Percentiles rank a stretch among this genome's conserved stretches.
Conservation (phyloP, 2,329 filamentous ascomycete genomes). For the Neonectria faginata region DNA sequence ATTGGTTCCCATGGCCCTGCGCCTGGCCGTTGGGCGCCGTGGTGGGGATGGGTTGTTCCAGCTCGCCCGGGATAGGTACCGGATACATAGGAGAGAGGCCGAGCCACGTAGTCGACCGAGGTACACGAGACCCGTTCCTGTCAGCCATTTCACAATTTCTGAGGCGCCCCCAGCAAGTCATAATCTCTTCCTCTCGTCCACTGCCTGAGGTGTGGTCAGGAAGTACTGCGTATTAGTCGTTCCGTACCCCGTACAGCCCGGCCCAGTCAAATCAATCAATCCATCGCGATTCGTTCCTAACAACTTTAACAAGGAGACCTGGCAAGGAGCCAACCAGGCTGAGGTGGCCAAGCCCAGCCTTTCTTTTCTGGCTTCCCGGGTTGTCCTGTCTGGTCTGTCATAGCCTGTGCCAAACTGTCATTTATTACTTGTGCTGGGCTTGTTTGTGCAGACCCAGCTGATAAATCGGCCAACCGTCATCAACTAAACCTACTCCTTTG, state of each 20-base stretch:
- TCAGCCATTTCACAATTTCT: slow-evolving; percentile 33
- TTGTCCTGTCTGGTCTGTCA: not conserved
- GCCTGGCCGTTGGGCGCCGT: slow-evolving; percentile 27
- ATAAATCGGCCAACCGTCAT: slow-evolving; percentile 46
- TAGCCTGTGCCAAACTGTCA: slow-evolving; percentile 26
- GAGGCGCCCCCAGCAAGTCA: slow-evolving; percentile 36
- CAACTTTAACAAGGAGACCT: slow-evolving; percentile 26
- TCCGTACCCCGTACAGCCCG: slow-evolving; percentile 8
- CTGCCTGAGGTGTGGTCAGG: not conserved
- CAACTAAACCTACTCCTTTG: slow-evolving; percentile 31
- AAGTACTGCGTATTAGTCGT: not conserved
- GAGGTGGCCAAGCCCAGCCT: slow-evolving; percentile 22
- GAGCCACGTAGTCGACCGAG: slow-evolving; percentile 9
- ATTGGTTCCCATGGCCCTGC: slow-evolving; percentile 36
- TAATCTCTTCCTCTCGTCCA: slow-evolving; percentile 34
- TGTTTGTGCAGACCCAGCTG: slow-evolving; percentile 42
- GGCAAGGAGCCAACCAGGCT: slow-evolving; percentile 24
- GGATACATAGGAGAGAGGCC: slow-evolving; percentile 29
- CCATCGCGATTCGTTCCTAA: slow-evolving; percentile 25
- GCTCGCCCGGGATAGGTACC: slow-evolving; percentile 27
- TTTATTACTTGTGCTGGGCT: slow-evolving; percentile 11
- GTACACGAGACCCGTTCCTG: slow-evolving; percentile 25
- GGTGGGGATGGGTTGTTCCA: slow-evolving; percentile 34
- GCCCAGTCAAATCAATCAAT: slow-evolving; percentile 16
- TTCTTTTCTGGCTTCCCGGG: slow-evolving; percentile 32